Evolutionary conservation across 2,329 filamentous ascomycete genomes (phyloP).

Genomic region (Claviceps pazoutovae): DNA sequence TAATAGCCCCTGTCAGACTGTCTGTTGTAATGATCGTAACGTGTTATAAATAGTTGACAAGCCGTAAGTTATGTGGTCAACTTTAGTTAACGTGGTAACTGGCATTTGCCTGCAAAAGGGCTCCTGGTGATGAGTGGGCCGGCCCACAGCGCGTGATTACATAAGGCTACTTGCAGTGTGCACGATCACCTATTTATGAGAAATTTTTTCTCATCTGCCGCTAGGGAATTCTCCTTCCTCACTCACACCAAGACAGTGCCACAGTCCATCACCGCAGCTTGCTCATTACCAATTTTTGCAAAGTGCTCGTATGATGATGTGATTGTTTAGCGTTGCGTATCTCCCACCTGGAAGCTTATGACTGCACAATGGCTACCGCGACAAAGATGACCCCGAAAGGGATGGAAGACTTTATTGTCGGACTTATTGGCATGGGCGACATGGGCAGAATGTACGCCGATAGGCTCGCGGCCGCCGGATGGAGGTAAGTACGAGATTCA

Average conservation of each 20-base stretch:
- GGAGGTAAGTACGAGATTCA: constrained; percentile 53
- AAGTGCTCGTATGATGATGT: constrained; percentile 11
- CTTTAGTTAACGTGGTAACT: too few species aligned
- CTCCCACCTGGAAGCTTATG: constrained; percentile 12
- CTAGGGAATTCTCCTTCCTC: too few species aligned
- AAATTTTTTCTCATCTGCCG: background rate
- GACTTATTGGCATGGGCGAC: constrained; percentile 97
- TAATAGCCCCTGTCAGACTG: too few species aligned
- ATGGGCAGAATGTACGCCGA: constrained; percentile 99
- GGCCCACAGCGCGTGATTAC: background rate
- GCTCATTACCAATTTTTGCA: background rate
- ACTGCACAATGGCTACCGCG: constrained; percentile 15
- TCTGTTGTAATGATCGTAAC: too few species aligned
- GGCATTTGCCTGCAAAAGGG: background rate
- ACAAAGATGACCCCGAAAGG: constrained; percentile 20
- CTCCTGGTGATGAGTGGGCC: background rate
- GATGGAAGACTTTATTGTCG: constrained; percentile 63
- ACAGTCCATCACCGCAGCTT: background rate
- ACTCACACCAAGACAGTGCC: background rate
- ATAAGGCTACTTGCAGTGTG: background rate
- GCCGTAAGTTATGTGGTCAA: too few species aligned
- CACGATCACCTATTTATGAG: background rate
- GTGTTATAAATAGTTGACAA: too few species aligned
- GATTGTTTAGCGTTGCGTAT: constrained; percentile 9
- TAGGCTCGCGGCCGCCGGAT: constrained; percentile 77